Evolutionary conservation across 257 asterid species (phyloP).

Genomic region (Capsicum pubescens): DNA sequence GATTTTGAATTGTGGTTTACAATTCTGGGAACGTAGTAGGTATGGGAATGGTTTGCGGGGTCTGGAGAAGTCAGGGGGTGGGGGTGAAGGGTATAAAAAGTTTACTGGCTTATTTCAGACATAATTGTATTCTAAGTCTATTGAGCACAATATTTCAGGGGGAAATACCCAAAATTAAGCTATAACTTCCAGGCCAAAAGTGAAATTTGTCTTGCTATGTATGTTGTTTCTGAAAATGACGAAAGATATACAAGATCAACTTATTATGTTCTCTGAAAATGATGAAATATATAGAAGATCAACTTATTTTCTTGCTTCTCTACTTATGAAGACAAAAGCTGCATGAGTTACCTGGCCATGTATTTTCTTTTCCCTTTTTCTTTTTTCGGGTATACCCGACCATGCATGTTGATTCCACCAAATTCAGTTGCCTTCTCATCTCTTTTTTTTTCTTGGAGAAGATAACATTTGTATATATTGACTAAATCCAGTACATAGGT

Average conservation of each 20-base stretch:
- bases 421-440: background rate
- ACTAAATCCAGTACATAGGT: too few species aligned
- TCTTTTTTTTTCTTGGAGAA: background rate
- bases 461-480: too few species aligned
- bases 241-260: conserved; percentile 1
- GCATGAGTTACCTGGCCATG: background rate
- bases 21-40: background rate
- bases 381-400: background rate
- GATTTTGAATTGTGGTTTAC: conserved; percentile 5
- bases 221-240: background rate
- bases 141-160: conserved; percentile 5
- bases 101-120: conserved; percentile 2
- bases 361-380: background rate
- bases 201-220: background rate
- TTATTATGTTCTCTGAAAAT: background rate
- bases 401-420: background rate
- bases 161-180: conserved; percentile 6
- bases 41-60: conserved; percentile 6
- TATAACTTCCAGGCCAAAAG: background rate
- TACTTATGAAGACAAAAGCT: background rate
- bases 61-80: background rate
- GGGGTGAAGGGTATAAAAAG: background rate
- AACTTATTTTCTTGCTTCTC: background rate
- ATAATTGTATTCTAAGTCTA: background rate
- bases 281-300: background rate